Conservation (phyloP, 2,329 filamentous ascomycete species). For the Colletotrichum sp. region DNA sequence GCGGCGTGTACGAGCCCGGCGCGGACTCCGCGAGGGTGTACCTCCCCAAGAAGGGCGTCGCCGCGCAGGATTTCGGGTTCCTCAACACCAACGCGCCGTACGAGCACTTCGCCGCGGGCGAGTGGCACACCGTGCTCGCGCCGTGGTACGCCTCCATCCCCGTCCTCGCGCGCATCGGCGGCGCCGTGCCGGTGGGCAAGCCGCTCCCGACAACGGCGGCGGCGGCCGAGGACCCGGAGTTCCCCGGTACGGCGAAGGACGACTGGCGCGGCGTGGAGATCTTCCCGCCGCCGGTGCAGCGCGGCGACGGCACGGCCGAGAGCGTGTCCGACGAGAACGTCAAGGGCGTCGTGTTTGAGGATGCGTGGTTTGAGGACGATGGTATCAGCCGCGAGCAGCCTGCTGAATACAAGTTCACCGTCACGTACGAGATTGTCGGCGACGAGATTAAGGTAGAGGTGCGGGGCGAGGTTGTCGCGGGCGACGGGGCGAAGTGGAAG, state of each 20-base stretch:
- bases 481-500: not conserved
- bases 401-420: conserved; percentile 8
- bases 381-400: conserved; percentile 29
- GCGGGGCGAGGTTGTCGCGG: not conserved
- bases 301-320: not conserved
- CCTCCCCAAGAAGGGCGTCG: conserved; percentile 58
- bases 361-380: conserved; percentile 43
- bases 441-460: not conserved
- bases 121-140: conserved; percentile 44
- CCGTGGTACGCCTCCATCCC: conserved; percentile 48
- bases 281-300: conserved; percentile 36
- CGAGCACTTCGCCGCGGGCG: conserved; percentile 54
- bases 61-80: conserved; percentile 57
- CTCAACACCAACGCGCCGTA: conserved; percentile 68
- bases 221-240: conserved; percentile 40
- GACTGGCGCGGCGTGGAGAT: conserved; percentile 49
- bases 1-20: conserved; percentile 70
- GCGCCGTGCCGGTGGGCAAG: conserved; percentile 43
- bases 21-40: conserved; percentile 62
- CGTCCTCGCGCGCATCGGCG: conserved; percentile 42
- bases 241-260: conserved; percentile 41
- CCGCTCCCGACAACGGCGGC: conserved; percentile 38
- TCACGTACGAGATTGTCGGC: not conserved
- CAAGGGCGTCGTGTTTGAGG: conserved; percentile 30
- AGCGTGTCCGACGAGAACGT: not conserved